Conservation (phyloP, 2,329 filamentous ascomycete species). For the Karstenula rhodostoma region DNA sequence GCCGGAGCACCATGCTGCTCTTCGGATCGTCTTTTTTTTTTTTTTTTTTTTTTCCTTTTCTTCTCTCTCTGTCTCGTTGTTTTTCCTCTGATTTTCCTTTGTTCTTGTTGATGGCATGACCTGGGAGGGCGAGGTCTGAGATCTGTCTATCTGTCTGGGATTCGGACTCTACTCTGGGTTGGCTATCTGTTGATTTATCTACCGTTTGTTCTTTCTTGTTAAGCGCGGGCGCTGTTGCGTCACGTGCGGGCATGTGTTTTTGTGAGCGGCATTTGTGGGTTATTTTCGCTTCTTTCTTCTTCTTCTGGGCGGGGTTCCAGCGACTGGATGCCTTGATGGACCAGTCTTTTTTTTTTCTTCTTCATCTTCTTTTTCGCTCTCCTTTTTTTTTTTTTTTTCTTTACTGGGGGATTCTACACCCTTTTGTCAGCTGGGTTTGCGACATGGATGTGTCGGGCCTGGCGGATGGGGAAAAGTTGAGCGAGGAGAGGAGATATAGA, state of each 20-base stretch:
- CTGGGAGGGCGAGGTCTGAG: too few species aligned
- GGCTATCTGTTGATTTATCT: conserved; percentile 31
- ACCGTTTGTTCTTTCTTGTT: background rate
- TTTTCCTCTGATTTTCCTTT: too few species aligned
- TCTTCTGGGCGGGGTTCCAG: background rate
- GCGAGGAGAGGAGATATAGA: background rate
- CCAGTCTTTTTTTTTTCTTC: background rate
- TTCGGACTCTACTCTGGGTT: conserved; percentile 19
- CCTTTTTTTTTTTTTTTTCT: background rate
- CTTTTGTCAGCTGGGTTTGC: too few species aligned
- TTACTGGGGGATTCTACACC: background rate
- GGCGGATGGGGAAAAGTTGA: background rate
- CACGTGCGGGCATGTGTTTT: background rate
- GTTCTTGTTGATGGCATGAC: too few species aligned
- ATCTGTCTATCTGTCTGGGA: too few species aligned
- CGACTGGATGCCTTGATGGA: conserved; percentile 4
- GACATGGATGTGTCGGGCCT: conserved; percentile 1
- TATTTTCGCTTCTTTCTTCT: background rate
- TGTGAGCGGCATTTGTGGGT: background rate
- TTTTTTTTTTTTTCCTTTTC: background rate
- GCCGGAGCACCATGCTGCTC: conserved; percentile 1
- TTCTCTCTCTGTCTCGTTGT: too few species aligned
- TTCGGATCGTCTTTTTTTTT: background rate
- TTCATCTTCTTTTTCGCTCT: background rate
- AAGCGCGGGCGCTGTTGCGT: background rate